A percentile compares a stretch with the other conserved stretches of the same genome.
Evolutionary conservation across 75 land plant species (phyloP).

Genomic region (Larix kaempferi): DNA sequence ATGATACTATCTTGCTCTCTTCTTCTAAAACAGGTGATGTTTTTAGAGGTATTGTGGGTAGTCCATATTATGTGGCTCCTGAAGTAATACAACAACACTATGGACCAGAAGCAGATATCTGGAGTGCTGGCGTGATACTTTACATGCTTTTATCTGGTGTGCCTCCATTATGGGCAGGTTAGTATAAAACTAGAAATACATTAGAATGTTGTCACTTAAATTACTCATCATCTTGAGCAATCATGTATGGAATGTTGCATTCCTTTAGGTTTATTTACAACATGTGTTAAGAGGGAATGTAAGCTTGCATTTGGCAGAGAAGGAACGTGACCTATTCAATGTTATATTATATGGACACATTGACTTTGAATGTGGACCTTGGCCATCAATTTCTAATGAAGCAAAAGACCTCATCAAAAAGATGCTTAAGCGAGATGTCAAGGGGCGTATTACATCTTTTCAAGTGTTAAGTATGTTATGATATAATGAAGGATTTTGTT

Average conservation of each 20-base stretch:
- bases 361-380: constrained; percentile 78
- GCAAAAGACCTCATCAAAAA: constrained; percentile 90
- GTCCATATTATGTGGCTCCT: no score
- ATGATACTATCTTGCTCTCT: no score
- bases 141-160: constrained; percentile 63
- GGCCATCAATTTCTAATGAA: constrained; percentile 75
- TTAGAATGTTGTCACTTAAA: no score
- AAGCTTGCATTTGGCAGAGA: constrained; percentile 36
- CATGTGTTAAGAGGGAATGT: no score
- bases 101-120: constrained; percentile 3
- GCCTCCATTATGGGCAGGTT: constrained; percentile 91
- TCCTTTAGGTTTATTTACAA: no score
- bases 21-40: no score
- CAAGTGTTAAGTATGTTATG: constrained; percentile 69
- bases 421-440: constrained; percentile 68
- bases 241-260: no score
- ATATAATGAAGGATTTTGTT: not conserved
- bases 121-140: constrained; percentile 80
- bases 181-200: not conserved
- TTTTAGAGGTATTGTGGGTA: no score
- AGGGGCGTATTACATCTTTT: constrained; percentile 55
- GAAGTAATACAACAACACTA: no score
- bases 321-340: constrained; percentile 69
- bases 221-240: no score
- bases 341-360: constrained; percentile 60